These are phyloP conservation scores for Odonthalia washingtoniensis DNA, from an alignment of 31 red algal genomes.

Conservation along the genomic window DNA sequence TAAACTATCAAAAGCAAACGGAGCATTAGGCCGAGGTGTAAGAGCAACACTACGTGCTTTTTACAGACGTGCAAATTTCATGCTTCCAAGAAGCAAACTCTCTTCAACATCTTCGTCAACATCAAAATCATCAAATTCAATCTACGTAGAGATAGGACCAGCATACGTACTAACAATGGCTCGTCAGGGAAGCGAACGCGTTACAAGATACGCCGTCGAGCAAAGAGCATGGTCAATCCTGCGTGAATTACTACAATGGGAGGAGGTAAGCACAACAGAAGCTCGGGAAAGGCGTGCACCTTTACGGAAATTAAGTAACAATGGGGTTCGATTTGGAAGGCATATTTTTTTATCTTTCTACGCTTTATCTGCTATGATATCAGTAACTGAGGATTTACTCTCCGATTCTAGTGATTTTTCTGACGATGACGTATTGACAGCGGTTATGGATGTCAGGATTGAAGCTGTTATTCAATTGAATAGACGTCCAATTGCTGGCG, in stretches of 20 bases:
- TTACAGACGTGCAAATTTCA: slow-evolving; percentile 47
- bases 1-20: slow-evolving; percentile 24
- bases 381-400: slow-evolving; percentile 38
- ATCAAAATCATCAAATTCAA: not conserved
- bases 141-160: slow-evolving; percentile 78
- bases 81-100: not conserved
- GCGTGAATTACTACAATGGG: slow-evolving; percentile 47
- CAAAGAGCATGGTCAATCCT: slow-evolving; percentile 70
- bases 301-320: slow-evolving; percentile 30
- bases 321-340: slow-evolving; percentile 54
- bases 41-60: slow-evolving; percentile 65
- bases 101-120: too few relatives aligned
- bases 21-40: slow-evolving; percentile 69
- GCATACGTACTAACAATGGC: slow-evolving; percentile 67
- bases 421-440: not conserved
- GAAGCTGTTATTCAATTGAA: slow-evolving; percentile 38
- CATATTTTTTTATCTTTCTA: slow-evolving; percentile 48
- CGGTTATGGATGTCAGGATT: not conserved
- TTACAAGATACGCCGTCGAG: slow-evolving; percentile 73
- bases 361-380: slow-evolving; percentile 42
- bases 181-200: slow-evolving; percentile 7
- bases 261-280: slow-evolving; percentile 36
- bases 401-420: not conserved
- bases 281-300: slow-evolving; percentile 51
- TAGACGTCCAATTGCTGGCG: slow-evolving; percentile 46